These are phyloP conservation scores for Podila epicladia DNA, from an alignment of 192 early-diverging fungal genomes.

Conservation along the genomic window DNA sequence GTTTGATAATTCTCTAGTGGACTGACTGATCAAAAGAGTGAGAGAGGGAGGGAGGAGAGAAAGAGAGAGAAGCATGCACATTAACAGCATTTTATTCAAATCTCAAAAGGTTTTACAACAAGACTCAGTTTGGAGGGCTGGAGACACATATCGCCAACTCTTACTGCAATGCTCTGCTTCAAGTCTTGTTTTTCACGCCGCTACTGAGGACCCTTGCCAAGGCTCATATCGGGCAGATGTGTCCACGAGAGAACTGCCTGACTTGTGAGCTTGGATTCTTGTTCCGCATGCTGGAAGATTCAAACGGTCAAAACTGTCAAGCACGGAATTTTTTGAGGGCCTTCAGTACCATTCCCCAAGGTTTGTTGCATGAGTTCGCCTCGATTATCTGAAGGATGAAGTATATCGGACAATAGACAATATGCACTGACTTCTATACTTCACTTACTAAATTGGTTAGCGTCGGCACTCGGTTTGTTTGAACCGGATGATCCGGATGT, in stretches of 20 bases:
- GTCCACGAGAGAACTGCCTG: conserved; percentile 82
- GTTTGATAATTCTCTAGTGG: too few species aligned
- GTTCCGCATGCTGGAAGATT: conserved; percentile 90
- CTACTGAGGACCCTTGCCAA: conserved; percentile 74
- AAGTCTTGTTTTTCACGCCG: conserved; percentile 80
- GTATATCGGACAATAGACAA: neutral
- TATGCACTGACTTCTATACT: neutral
- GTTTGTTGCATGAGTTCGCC: conserved; percentile 38
- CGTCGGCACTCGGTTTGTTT: conserved; percentile 85
- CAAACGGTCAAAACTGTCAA: conserved; percentile 94
- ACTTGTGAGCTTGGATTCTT: conserved; percentile 94
- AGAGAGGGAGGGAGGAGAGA: neutral
- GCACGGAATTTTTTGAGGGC: conserved; percentile 91
- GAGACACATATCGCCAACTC: conserved; percentile 93
- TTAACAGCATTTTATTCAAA: neutral
- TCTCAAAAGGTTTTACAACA: conserved; percentile 81
- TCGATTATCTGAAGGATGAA: neutral
- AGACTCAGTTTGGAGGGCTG: conserved; percentile 85
- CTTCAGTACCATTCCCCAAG: conserved; percentile 86
- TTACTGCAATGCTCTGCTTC: conserved; percentile 91
- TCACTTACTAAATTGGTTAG: conserved; percentile 41
- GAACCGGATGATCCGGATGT: conserved; percentile 80
- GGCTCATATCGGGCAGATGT: conserved; percentile 74
- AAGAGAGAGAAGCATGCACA: too few species aligned
- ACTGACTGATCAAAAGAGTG: neutral